Percentiles rank a stretch among this genome's conserved stretches.
phyloP scores from a whole-genome alignment of 2,329 filamentous ascomycete genomes.

The Cladosporium sp. region DNA sequence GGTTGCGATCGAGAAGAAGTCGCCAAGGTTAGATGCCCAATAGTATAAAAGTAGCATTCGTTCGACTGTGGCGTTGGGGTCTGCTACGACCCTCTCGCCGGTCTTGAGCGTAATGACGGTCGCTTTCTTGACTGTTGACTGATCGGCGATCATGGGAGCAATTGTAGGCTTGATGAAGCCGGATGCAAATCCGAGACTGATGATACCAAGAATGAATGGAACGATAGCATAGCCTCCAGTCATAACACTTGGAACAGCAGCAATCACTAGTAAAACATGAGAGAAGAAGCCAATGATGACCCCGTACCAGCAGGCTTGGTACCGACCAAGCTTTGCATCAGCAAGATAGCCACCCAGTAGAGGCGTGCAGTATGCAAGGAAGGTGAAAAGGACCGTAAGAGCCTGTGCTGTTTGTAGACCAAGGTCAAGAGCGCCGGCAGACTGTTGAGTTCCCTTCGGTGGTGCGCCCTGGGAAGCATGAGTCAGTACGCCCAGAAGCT shows the following conservation, averaged over 20 bases:
- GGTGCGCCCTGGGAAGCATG: constrained; percentile 43
- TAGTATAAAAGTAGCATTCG: constrained; percentile 58
- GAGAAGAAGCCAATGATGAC: constrained; percentile 19
- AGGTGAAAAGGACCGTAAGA: constrained; percentile 15
- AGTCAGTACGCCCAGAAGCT: constrained; percentile 23
- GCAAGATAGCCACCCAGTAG: constrained; percentile 31
- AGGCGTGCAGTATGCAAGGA: constrained; percentile 54
- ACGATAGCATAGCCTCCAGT: constrained; percentile 17
- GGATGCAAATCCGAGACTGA: constrained; percentile 46
- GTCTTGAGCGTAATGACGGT: constrained; percentile 31
- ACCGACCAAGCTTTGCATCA: constrained; percentile 21
- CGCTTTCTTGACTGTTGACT: constrained; percentile 35
- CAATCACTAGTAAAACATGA: constrained; percentile 20
- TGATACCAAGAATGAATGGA: constrained; percentile 55
- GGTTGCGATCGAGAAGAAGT: constrained; percentile 60
- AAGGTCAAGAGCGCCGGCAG: constrained; percentile 40
- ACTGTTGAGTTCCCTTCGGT: constrained; percentile 49
- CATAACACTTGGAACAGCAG: constrained; percentile 19
- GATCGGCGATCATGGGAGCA: constrained; percentile 41
- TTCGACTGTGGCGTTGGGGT: constrained; percentile 41
- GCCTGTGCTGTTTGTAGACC: constrained; percentile 32
- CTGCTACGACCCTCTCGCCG: constrained; percentile 41
- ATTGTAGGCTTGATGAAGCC: constrained; percentile 79
- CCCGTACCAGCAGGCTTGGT: constrained; percentile 18
- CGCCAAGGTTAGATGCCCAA: constrained; percentile 64